Conservation (phyloP, 1,284 basidiomycete species). For the Ceratobasidium sp. region DNA sequence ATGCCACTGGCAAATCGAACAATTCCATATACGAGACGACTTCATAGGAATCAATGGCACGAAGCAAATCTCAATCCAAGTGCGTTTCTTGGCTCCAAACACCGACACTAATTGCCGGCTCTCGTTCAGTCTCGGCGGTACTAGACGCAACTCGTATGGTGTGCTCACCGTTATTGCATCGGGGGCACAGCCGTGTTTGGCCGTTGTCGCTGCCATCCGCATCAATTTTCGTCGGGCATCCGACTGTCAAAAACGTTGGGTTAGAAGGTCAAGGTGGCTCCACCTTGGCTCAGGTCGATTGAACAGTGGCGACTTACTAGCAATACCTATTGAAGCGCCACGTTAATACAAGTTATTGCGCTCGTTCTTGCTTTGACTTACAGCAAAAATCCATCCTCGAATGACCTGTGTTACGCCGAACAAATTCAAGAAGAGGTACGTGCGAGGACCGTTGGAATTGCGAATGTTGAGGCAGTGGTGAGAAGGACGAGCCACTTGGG, state of each 20-base stretch:
- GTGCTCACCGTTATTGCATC: conserved; percentile 33
- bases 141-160: background rate
- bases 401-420: background rate
- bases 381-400: conserved; percentile 36
- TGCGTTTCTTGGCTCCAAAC: conserved; percentile 33
- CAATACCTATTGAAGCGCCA: conserved; percentile 20
- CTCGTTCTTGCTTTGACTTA: background rate
- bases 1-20: conserved; percentile 39
- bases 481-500: background rate
- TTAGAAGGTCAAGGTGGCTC: background rate
- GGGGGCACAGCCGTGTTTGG: conserved; percentile 32
- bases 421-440: background rate
- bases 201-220: conserved; percentile 35
- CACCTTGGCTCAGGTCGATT: background rate
- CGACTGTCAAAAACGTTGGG: conserved; percentile 18
- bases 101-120: conserved; percentile 12
- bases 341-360: background rate
- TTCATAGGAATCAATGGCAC: conserved; percentile 31
- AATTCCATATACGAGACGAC: conserved; percentile 35
- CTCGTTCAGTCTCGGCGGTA: background rate
- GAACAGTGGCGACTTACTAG: conserved; percentile 24
- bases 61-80: conserved; percentile 41
- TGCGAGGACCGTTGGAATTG: background rate
- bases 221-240: conserved; percentile 27
- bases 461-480: conserved; percentile 29